These are phyloP conservation scores for Helotiales sp. DNA, from an alignment of 2,329 filamentous ascomycete genomes.

Conservation along the genomic window DNA sequence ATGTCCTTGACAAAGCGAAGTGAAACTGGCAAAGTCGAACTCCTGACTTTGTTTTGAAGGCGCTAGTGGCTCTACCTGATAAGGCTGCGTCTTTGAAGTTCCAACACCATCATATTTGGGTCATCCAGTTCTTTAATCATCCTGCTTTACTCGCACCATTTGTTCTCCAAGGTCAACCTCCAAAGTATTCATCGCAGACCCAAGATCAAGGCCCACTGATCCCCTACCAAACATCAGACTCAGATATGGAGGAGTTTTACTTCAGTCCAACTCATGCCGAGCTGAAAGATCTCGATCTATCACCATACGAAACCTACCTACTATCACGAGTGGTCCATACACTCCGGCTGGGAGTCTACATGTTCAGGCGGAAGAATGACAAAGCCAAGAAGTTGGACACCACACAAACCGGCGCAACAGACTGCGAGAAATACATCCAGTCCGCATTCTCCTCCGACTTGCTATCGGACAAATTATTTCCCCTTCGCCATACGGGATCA, in stretches of 20 bases:
- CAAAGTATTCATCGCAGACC: no score
- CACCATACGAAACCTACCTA: not conserved
- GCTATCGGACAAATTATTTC: constrained; percentile 18
- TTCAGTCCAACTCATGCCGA: not conserved
- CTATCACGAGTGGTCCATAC: not conserved
- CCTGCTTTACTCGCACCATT: no score
- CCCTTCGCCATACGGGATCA: constrained; percentile 20
- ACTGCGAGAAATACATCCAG: not conserved
- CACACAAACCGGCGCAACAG: not conserved
- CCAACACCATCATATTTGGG: no score
- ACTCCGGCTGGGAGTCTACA: not conserved
- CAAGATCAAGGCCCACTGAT: not conserved
- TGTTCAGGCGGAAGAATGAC: not conserved
- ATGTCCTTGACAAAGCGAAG: not conserved
- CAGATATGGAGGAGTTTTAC: not conserved
- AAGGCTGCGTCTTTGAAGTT: no score
- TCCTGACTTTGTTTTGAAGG: not conserved
- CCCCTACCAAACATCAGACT: not conserved
- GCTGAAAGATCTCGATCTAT: not conserved
- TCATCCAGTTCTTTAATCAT: no score
- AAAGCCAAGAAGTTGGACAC: not conserved
- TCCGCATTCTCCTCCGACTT: constrained; percentile 1
- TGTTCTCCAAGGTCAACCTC: no score
- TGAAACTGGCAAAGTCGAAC: not conserved
- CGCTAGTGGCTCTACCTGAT: not conserved